Percentiles rank a stretch among this genome's conserved stretches.
Conservation (phyloP, 345 rosid species). For the Hirschfeldia incana region DNA sequence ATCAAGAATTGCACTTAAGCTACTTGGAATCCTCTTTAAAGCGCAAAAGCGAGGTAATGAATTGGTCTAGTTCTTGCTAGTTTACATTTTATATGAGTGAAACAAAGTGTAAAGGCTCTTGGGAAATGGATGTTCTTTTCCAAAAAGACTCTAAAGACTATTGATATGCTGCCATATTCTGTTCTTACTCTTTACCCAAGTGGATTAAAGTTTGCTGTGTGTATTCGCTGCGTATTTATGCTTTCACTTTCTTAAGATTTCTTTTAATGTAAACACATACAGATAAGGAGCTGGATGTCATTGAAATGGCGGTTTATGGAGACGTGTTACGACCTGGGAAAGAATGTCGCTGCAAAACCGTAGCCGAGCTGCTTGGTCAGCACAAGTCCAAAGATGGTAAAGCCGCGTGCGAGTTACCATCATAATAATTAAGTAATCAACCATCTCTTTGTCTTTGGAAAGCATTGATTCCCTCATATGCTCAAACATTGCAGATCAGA, state of each 20-base stretch:
- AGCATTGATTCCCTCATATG: conserved; percentile 17
- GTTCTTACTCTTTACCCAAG: not conserved
- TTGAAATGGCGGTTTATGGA: conserved; percentile 97
- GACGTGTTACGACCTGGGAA: conserved; percentile 89
- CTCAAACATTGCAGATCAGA: not conserved
- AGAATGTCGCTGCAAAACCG: conserved; percentile 84
- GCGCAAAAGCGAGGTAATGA: not conserved
- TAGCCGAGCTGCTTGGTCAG: conserved; percentile 82
- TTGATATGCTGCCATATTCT: not conserved
- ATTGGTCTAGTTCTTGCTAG: conserved; percentile 5
- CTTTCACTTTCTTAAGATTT: not conserved
- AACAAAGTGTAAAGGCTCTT: conserved; percentile 33
- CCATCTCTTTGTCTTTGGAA: conserved; percentile 8
- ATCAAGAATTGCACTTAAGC: conserved; percentile 17
- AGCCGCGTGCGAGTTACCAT: conserved; percentile 76
- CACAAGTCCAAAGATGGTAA: conserved; percentile 64
- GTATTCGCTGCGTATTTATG: not conserved
- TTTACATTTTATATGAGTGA: conserved; percentile 20
- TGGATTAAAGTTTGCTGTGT: not conserved
- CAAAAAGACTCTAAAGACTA: conserved; percentile 9
- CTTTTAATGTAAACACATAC: conserved; percentile 6
- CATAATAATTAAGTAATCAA: conserved; percentile 19
- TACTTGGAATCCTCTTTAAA: conserved; percentile 25
- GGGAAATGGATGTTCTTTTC: conserved; percentile 10
- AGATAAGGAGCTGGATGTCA: conserved; percentile 91